Conservation (phyloP, 768 basidiomycete genomes). For the Rhodotorula toruloides region DNA sequence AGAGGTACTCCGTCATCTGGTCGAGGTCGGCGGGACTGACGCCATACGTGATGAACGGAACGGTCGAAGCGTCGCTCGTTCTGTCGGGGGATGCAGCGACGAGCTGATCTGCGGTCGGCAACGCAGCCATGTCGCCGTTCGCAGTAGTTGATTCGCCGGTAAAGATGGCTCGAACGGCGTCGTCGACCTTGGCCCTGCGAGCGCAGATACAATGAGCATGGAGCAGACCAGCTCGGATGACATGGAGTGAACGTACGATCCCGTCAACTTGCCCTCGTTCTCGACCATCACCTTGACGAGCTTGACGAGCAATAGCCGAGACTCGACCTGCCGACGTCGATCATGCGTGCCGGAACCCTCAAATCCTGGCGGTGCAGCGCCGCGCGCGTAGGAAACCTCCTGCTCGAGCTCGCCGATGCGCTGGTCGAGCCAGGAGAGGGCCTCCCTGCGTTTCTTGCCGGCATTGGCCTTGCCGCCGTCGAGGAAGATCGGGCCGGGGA, state of each 20-base stretch:
- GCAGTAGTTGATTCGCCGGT: constrained; percentile 50
- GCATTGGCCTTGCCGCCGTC: constrained; percentile 56
- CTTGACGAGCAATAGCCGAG: constrained; percentile 66
- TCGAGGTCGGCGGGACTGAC: constrained; percentile 64
- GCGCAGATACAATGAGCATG: constrained; percentile 1
- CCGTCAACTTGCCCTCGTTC: constrained; percentile 78
- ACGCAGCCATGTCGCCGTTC: constrained; percentile 2
- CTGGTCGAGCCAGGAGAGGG: constrained; percentile 69
- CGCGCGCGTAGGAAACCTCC: constrained; percentile 63
- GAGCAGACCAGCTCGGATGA: not conserved
- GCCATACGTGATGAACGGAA: constrained; percentile 56
- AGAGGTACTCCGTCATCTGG: constrained; percentile 69
- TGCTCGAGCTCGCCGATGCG: constrained; percentile 70
- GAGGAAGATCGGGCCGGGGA: constrained; percentile 80
- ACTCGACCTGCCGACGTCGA: constrained; percentile 63
- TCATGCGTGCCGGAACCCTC: constrained; percentile 22
- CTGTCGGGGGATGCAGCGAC: constrained; percentile 17
- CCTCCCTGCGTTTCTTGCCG: constrained; percentile 79
- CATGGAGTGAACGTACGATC: constrained; percentile 59
- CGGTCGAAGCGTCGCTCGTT: not conserved
- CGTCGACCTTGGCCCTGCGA: constrained; percentile 62
- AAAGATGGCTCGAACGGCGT: constrained; percentile 66
- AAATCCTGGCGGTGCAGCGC: constrained; percentile 47
- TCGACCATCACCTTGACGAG: constrained; percentile 76
- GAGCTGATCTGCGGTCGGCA: constrained; percentile 38